These are phyloP conservation scores for Isabelozyma pseudorhagii DNA, from an alignment of 805 yeast genomes.

Conservation along the genomic window DNA sequence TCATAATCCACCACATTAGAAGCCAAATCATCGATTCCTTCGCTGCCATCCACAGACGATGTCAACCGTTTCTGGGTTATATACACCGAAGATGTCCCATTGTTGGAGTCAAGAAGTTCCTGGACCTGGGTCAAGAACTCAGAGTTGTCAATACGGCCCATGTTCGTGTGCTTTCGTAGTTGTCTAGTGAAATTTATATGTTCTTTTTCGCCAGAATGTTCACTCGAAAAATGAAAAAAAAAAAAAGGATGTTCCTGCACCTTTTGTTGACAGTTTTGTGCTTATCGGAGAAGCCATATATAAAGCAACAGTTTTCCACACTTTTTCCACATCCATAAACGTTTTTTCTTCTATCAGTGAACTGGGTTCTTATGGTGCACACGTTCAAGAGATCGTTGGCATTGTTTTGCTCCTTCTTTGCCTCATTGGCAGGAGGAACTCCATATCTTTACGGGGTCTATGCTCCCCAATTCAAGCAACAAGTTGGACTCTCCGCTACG, in stretches of 20 bases:
- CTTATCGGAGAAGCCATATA: no score
- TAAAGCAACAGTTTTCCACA: no score
- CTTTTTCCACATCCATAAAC: no score
- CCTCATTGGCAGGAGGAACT: constrained; percentile 69
- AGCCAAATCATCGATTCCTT: constrained; percentile 29
- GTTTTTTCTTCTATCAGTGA: not conserved
- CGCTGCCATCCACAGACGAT: constrained; percentile 21
- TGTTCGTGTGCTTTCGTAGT: constrained; percentile 1
- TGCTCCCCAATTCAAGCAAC: constrained; percentile 64
- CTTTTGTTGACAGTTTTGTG: not conserved
- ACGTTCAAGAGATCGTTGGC: not conserved
- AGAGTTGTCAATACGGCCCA: constrained; percentile 30
- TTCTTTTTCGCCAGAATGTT: no score
- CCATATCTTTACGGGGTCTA: constrained; percentile 74
- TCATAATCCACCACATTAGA: constrained; percentile 26
- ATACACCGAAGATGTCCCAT: constrained; percentile 51
- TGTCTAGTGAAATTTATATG: no score
- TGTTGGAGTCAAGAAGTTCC: constrained; percentile 20
- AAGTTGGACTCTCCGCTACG: constrained; percentile 54
- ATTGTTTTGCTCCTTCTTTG: constrained; percentile 30
- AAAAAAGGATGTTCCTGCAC: no score
- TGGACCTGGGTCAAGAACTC: constrained; percentile 27
- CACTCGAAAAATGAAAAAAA: no score
- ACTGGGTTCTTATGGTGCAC: not conserved
- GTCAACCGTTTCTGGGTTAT: constrained; percentile 55